Base-by-base conservation (phyloP, 306 rosid species). In the Ormosia semicastrata region DNA sequence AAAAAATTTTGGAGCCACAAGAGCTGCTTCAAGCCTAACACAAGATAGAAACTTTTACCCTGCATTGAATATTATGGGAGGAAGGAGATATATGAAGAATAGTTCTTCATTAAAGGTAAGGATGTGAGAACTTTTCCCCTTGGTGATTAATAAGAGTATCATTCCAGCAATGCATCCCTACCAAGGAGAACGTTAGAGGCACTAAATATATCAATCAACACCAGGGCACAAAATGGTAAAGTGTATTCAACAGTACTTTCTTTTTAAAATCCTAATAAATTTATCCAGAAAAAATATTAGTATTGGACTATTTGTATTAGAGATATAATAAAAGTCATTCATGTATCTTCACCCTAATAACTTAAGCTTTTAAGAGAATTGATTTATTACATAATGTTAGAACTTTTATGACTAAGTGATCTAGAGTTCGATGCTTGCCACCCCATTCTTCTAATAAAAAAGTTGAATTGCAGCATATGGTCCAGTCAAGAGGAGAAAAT, bases 21-120 rank as follows among this genome's bases (percentile, higher is more conserved):
- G 39, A 75, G 60, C 3, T 40, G 29, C 75, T 66, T 12, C 33
- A 67, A 78, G 83, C 71, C 13, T 24, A 56, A 79, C 9, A 65
- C 14, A 59, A 66, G 81, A 40, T 58, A 81, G 54, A 57, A 47
- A 33, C 12, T 59, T 75, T 77, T 90, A 93, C 99, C 98, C 97
- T 7, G 97, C 99, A 90, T 95, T 95, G 91, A 93, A 95, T 66
- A 93, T 93, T 11, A 95, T 95, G 2, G 99, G 99, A 53, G 99
- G 99, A 82, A 93, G 97, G 49, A 95, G 99, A 88, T 95, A 93
- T 43, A 95, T 87, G 88, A 95, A 95, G 94, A 95, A 95, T 58
- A 93, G 53, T 84, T 93, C 94, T 88, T 95, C 98, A 57, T 84
- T 18, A 41, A 95, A 95, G 4, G 87, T 87, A 50, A 93, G 91